A percentile compares a stretch with the other conserved stretches of the same genome.
Evolutionary conservation across 352 stramenopile species (phyloP).

Genomic region (Phytophthora megakarya): DNA sequence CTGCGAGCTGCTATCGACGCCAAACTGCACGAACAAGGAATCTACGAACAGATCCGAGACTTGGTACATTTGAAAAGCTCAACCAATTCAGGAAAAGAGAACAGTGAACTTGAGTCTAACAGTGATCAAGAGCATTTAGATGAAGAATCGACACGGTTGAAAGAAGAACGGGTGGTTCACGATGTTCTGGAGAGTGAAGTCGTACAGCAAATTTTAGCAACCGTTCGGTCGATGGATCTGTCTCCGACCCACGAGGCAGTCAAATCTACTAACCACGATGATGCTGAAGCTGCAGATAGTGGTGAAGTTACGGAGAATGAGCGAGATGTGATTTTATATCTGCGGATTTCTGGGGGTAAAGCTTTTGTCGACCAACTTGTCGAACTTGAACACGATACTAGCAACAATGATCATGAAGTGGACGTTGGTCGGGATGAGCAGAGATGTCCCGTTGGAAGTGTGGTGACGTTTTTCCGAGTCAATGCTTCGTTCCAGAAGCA

Average conservation of each 20-base stretch:
- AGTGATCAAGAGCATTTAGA: constrained; percentile 8
- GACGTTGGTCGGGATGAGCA: constrained; percentile 17
- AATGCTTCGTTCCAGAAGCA: constrained; percentile 63
- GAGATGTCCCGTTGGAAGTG: constrained; percentile 45
- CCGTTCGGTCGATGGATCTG: constrained; percentile 45
- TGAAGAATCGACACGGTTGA: not conserved
- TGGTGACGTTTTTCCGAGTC: constrained; percentile 60
- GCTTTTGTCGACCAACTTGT: constrained; percentile 80
- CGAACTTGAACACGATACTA: constrained; percentile 18
- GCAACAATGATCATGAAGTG: constrained; percentile 17
- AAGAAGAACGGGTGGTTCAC: constrained; percentile 44
- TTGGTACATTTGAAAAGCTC: constrained; percentile 50
- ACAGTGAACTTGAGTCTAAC: not conserved
- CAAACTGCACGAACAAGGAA: constrained; percentile 72
- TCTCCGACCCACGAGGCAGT: not conserved
- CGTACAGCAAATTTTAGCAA: constrained; percentile 67
- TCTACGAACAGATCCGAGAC: constrained; percentile 78
- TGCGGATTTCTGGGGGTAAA: constrained; percentile 59
- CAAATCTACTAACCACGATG: constrained; percentile 11
- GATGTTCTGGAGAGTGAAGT: constrained; percentile 77
- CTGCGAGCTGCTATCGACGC: constrained; percentile 72
- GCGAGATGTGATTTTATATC: constrained; percentile 45
- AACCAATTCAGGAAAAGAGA: not conserved
- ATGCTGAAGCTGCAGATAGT: constrained; percentile 5
- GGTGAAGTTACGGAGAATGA: constrained; percentile 8